Percentiles rank a stretch among this genome's conserved stretches.
phyloP scores from a whole-genome alignment of 2,329 filamentous ascomycete genomes.

The Chalara sp. region DNA sequence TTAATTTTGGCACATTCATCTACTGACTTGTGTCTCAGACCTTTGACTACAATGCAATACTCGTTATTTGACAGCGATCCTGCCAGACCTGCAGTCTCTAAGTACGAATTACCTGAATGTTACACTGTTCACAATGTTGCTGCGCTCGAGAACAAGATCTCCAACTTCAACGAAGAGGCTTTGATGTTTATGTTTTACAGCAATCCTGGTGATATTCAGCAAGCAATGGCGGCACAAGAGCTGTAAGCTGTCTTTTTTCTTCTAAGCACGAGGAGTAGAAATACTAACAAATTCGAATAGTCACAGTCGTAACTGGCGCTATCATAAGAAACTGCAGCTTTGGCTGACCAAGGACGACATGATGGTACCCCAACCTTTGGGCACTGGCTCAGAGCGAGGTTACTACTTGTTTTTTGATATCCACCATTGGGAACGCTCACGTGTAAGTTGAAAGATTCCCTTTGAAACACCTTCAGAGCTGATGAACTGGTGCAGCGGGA shows the following conservation, averaged over 20 bases:
- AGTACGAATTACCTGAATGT: constrained; percentile 56
- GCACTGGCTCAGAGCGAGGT: constrained; percentile 53
- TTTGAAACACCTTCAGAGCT: constrained; percentile 2
- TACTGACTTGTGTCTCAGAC: constrained; percentile 17
- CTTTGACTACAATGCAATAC: constrained; percentile 52
- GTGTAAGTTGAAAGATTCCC: constrained; percentile 38
- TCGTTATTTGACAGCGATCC: constrained; percentile 55
- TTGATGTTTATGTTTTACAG: constrained; percentile 66
- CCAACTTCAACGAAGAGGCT: constrained; percentile 62
- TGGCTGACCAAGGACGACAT: constrained; percentile 64
- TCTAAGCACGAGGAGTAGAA: no score
- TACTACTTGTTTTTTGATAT: constrained; percentile 63
- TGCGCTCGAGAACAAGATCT: constrained; percentile 57
- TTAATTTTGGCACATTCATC: neutral
- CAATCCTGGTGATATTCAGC: constrained; percentile 55
- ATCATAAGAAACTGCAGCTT: constrained; percentile 59
- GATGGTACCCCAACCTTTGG: constrained; percentile 54
- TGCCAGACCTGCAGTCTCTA: constrained; percentile 49
- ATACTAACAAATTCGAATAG: constrained; percentile 29
- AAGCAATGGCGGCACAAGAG: constrained; percentile 56
- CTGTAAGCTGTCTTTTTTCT: constrained; percentile 39
- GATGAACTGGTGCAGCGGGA: constrained; percentile 41
- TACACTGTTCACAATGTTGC: constrained; percentile 62
- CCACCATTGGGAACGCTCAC: constrained; percentile 53
- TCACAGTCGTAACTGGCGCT: constrained; percentile 59